phyloP scores from a whole-genome alignment of 306 rosid species.

The Begonia loranthoides region DNA sequence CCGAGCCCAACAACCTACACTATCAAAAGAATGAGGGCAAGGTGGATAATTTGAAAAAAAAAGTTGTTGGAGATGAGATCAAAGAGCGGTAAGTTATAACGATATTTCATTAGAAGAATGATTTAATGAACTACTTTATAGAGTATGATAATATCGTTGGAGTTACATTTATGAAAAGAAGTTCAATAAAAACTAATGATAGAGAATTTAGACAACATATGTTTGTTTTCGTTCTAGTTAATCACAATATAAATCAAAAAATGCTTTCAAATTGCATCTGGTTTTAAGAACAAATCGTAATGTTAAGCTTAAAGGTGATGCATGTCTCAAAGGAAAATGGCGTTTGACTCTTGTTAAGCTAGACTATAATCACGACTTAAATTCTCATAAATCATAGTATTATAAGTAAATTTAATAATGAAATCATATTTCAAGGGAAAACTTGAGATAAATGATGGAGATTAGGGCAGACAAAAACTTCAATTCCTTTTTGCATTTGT shows the following conservation, averaged over 20 bases:
- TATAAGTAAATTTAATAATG: not conserved
- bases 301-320: not conserved
- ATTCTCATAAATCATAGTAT: not conserved
- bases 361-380: not conserved
- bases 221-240: not conserved
- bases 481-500: not conserved
- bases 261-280: not conserved
- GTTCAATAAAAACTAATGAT: not conserved
- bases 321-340: not conserved
- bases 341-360: not conserved
- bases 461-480: not conserved
- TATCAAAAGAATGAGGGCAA: too few species aligned
- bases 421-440: not conserved
- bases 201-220: not conserved
- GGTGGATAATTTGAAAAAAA: too few species aligned
- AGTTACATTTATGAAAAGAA: not conserved
- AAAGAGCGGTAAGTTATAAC: too few species aligned
- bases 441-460: not conserved
- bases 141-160: not conserved
- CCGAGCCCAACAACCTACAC: too few species aligned
- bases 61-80: too few species aligned
- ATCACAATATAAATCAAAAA: not conserved
- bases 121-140: too few species aligned
- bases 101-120: too few species aligned
- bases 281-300: not conserved